These are phyloP conservation scores for Aegilops longissima DNA, from an alignment of 176 grass and related monocot genomes.

Conservation along the genomic window DNA sequence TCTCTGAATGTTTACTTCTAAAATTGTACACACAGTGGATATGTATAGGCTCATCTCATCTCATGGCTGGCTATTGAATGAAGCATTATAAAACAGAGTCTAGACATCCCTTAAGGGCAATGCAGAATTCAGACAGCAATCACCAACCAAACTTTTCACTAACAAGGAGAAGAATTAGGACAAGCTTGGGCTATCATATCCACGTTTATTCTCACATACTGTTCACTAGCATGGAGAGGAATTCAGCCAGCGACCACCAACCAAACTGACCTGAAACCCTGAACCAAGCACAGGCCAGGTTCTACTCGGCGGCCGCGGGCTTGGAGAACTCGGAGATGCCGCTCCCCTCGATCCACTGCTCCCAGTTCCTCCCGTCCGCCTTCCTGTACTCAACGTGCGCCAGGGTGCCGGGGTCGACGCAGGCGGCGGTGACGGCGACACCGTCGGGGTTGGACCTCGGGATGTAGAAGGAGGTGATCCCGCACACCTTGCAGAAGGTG, in stretches of 20 bases:
- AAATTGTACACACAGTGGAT: not conserved
- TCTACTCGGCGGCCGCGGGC: not conserved
- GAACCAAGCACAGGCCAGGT: not conserved
- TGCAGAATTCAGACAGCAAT: not conserved
- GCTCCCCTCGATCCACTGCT: slow-evolving; percentile 40
- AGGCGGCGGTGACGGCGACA: slow-evolving; percentile 57
- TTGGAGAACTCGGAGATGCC: slow-evolving; percentile 51
- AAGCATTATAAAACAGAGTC: not conserved
- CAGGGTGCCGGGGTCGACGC: slow-evolving; percentile 74
- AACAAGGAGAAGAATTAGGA: too few relatives aligned
- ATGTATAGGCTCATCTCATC: not conserved
- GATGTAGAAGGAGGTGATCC: slow-evolving; percentile 86
- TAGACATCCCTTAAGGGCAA: not conserved
- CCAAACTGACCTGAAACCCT: slow-evolving; percentile 6
- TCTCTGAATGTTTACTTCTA: not conserved
- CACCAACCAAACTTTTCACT: too few relatives aligned
- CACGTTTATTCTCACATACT: not conserved
- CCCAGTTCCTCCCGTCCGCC: slow-evolving; percentile 70
- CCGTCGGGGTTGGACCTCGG: slow-evolving; percentile 78
- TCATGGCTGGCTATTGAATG: not conserved
- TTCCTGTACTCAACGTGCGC: slow-evolving; percentile 55
- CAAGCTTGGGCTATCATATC: too few relatives aligned
- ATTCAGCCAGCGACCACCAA: not conserved
- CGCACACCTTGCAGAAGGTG: slow-evolving; percentile 76
- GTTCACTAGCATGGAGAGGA: not conserved